Conservation (phyloP, 2,329 filamentous ascomycete species). For the Penicillium sp. region DNA sequence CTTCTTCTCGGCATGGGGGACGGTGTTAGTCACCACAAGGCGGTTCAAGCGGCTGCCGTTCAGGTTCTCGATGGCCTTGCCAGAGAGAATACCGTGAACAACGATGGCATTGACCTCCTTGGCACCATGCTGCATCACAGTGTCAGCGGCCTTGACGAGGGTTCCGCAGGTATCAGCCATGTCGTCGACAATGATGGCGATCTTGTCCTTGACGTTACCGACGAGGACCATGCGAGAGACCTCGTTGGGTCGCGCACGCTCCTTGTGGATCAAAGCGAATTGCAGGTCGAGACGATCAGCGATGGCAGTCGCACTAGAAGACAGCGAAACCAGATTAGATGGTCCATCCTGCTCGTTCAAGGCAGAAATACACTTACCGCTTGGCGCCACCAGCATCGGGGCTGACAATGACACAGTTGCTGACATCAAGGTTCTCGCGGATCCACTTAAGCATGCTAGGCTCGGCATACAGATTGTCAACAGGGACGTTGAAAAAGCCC, state of each 20-base stretch:
- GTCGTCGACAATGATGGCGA: conserved; percentile 93
- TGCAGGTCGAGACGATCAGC: conserved; percentile 84
- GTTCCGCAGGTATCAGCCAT: conserved; percentile 97
- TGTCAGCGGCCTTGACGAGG: conserved; percentile 78
- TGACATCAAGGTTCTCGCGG: conserved; percentile 70
- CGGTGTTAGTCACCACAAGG: conserved; percentile 86
- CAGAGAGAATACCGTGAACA: conserved; percentile 85
- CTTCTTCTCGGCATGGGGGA: conserved; percentile 74
- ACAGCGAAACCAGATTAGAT: conserved; percentile 1
- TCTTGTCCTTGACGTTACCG: conserved; percentile 82
- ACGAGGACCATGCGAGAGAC: conserved; percentile 95
- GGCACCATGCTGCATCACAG: conserved; percentile 79
- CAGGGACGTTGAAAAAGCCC: conserved; percentile 85
- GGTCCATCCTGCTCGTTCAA: neutral
- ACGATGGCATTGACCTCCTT: conserved; percentile 89
- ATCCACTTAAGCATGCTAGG: conserved; percentile 91
- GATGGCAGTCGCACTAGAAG: conserved; percentile 70
- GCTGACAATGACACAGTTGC: conserved; percentile 87
- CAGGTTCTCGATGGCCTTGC: conserved; percentile 78
- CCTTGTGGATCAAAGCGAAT: conserved; percentile 95
- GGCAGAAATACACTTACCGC: conserved; percentile 46
- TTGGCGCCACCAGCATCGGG: conserved; percentile 94
- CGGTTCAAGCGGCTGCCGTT: conserved; percentile 71
- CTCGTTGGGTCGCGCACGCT: conserved; percentile 83
- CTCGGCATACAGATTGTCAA: conserved; percentile 84